Conservation (phyloP, 2,329 filamentous ascomycete species). For the Leptodontidium sp. region DNA sequence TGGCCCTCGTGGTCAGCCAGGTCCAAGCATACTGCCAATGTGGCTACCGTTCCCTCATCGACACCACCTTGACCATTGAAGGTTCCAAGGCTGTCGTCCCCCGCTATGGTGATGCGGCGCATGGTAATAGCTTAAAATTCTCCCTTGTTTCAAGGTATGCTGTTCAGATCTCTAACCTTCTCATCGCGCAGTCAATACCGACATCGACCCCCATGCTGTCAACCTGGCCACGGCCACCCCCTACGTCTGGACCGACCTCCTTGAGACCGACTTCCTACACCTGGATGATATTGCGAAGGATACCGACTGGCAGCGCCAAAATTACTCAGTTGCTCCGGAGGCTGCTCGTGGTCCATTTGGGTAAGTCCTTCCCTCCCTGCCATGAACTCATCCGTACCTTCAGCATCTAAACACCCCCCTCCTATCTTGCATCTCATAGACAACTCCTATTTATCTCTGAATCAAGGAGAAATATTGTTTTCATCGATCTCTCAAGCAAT, state of each 20-base stretch:
- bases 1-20: not conserved
- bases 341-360: constrained; percentile 69
- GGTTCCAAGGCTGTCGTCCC: constrained; percentile 36
- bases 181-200: not conserved
- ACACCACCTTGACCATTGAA: constrained; percentile 46
- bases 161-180: not conserved
- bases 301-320: constrained; percentile 71
- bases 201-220: not conserved
- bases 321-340: constrained; percentile 69
- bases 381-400: not conserved
- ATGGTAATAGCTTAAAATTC: not conserved
- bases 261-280: constrained; percentile 77
- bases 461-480: too few species aligned
- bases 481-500: too few species aligned
- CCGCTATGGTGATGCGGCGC: not conserved
- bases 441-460: too few species aligned
- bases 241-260: constrained; percentile 70
- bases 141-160: not conserved
- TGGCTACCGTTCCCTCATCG: constrained; percentile 65
- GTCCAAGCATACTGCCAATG: constrained; percentile 68
- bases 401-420: not conserved
- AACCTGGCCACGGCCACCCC: constrained; percentile 39
- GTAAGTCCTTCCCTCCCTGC: constrained; percentile 29
- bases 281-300: constrained; percentile 57
- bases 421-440: too few species aligned